Conservation (phyloP, 1,284 basidiomycete species). For the Leccinum pallidistipes region DNA sequence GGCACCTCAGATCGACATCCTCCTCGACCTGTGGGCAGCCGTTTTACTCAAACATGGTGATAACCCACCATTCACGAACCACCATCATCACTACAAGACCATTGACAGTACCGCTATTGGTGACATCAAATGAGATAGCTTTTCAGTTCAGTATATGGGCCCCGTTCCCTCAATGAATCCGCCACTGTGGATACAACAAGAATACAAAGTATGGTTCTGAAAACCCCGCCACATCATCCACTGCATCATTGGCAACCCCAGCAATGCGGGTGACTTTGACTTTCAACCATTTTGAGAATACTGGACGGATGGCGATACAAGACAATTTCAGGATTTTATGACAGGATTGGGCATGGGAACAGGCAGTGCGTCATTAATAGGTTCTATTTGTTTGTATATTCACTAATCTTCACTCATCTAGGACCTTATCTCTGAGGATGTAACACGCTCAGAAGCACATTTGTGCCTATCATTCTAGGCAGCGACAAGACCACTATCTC, state of each 20-base stretch:
- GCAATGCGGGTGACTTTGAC: constrained; percentile 31
- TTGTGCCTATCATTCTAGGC: constrained; percentile 36
- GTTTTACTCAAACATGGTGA: neutral
- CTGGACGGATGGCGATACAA: constrained; percentile 5
- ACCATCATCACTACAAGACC: neutral
- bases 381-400: neutral
- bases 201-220: neutral
- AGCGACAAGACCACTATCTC: constrained; percentile 41
- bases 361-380: constrained; percentile 24
- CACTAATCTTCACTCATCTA: neutral
- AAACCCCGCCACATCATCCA: neutral
- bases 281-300: constrained; percentile 28
- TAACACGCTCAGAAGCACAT: constrained; percentile 29
- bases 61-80: neutral
- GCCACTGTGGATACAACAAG: neutral
- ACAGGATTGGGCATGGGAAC: constrained; percentile 10
- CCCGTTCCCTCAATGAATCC: neutral
- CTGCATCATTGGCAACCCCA: constrained; percentile 26
- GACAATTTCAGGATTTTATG: constrained; percentile 32
- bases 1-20: neutral
- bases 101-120: neutral
- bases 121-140: neutral
- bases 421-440: constrained; percentile 21
- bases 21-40: neutral
- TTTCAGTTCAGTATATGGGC: neutral